phyloP scores from a whole-genome alignment of 768 basidiomycete species.

The Lanmaoa pseudosensibilis region DNA sequence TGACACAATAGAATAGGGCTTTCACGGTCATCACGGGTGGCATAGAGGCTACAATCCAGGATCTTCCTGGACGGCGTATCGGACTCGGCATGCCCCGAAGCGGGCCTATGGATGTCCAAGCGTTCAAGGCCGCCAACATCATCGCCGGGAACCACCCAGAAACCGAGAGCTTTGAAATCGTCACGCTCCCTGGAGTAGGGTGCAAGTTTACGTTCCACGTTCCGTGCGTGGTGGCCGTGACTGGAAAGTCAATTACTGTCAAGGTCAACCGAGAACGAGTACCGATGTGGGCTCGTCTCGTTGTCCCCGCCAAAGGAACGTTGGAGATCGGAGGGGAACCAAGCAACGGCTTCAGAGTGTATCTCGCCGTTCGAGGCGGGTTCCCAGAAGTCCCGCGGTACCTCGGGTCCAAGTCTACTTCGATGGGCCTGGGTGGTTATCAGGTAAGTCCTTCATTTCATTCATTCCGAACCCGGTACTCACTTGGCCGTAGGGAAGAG shows the following conservation, averaged over 20 bases:
- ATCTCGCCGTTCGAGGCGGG: constrained; percentile 58
- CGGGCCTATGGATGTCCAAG: constrained; percentile 63
- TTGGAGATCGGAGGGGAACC: constrained; percentile 39
- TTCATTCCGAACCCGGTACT: constrained; percentile 1
- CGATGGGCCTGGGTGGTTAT: constrained; percentile 60
- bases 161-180: constrained; percentile 57
- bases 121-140: constrained; percentile 56
- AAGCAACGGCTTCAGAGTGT: constrained; percentile 49
- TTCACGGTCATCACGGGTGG: constrained; percentile 56
- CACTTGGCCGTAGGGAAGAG: constrained; percentile 43
- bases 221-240: constrained; percentile 51
- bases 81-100: constrained; percentile 61
- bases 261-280: constrained; percentile 40
- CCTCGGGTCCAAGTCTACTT: constrained; percentile 65
- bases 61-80: constrained; percentile 51
- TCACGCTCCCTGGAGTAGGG: constrained; percentile 43
- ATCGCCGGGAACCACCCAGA: constrained; percentile 52
- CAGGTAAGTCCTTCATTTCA: constrained; percentile 38
- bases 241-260: constrained; percentile 48
- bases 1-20: constrained; percentile 32
- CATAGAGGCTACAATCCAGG: constrained; percentile 58
- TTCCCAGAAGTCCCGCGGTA: constrained; percentile 57
- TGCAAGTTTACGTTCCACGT: constrained; percentile 52
- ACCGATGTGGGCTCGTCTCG: constrained; percentile 50
- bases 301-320: constrained; percentile 45